Conservation (phyloP, 163 green algal genomes). For the Volvox carteri region DNA sequence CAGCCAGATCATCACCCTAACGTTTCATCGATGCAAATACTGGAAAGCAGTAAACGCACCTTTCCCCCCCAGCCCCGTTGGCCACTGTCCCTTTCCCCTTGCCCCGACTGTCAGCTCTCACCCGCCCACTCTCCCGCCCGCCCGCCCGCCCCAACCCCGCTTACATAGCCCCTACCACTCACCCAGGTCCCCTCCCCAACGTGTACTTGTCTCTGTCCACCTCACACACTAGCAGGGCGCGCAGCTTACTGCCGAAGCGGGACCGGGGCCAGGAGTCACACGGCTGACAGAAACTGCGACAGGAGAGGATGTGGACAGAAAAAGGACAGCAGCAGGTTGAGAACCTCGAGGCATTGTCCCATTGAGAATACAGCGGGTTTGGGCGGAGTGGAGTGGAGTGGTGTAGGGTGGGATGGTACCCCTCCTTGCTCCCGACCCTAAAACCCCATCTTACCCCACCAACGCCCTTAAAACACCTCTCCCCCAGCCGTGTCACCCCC, state of each 20-base stretch:
- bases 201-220: constrained; percentile 43
- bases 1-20: too few species aligned
- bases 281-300: constrained; percentile 58
- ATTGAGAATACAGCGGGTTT: not conserved
- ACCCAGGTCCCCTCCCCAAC: not conserved
- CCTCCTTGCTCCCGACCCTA: not conserved
- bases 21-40: too few species aligned
- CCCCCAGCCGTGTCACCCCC: too few species aligned
- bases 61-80: not conserved
- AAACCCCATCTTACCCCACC: too few species aligned
- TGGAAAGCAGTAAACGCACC: not conserved
- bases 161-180: not conserved
- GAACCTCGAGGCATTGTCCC: not conserved
- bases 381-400: too few species aligned
- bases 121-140: not conserved
- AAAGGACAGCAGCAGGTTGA: not conserved
- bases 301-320: not conserved
- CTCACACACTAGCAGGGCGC: constrained; percentile 63
- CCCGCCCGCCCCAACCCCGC: not conserved
- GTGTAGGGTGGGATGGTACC: not conserved
- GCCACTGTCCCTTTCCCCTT: not conserved
- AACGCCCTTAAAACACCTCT: not conserved
- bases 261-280: constrained; percentile 51
- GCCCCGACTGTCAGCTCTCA: not conserved
- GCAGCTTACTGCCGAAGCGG: constrained; percentile 57